Evolutionary conservation across 208 protist genomes (phyloP), one percentile per base, ranked within the genome.

Genomic region (Wallacemonas sp.): DNA sequence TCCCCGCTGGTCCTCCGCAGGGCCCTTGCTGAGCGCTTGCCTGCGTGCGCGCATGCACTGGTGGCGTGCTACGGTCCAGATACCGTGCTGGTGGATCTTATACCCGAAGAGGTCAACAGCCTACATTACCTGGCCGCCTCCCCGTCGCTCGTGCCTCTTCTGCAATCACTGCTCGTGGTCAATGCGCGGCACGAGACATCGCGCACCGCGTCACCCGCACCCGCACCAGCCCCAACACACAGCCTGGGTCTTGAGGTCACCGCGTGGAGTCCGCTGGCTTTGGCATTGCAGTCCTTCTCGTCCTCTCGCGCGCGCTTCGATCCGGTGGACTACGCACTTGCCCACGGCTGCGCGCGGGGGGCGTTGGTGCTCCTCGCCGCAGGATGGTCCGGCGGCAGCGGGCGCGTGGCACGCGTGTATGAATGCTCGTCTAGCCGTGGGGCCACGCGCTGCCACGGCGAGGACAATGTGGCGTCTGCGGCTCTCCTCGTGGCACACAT

Each of bases 241-340:
- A 51, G 17, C 14, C 11, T 33, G n/a, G 51, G 51, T 41, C 34
- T 72, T 31, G 44, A 60, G n/a, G 65, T 66, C 19, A 75, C 68
- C 6, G 47, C 6, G 12, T 66, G 80, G 17, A 70, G 70, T 14
- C 36, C 47, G 33, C 39, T 51, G 22, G 45, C 78, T 46, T 56
- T 63, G 58, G 53, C 68, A 21, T 36, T 80, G 42, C 58, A 68
- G 31, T 47, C 49, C 21, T 33, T 36, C 24, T 62, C 44, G 30
- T 69, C 44, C 64, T 21, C 39, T 56, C 31, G 59, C 49, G 45
- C 62, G 36, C 55, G 62, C 5, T 49, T 72, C 21, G 63, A 74
- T 14, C 78, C 79, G 12, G 80, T 93, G 15, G 86, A 90, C 60
- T 83, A 85, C 33, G 82, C 83, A 2, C 76, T 93, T 8, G 33